Percentiles rank a stretch among this genome's conserved stretches.
These are phyloP conservation scores for Botrytis cinerea DNA, from an alignment of 2,329 filamentous ascomycete species.

Conservation along the genomic window DNA sequence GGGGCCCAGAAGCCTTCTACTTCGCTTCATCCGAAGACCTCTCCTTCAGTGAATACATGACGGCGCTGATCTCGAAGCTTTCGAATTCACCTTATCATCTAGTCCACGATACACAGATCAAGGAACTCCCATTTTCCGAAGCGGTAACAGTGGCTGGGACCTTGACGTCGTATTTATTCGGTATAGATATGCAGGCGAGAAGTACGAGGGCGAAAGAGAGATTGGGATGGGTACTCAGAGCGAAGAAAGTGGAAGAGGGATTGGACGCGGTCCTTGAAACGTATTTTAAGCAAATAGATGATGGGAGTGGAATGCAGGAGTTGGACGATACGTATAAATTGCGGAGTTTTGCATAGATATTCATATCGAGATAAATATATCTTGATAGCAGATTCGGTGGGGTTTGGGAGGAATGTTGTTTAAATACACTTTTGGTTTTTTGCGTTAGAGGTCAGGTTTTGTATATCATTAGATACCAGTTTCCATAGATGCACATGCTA, in stretches of 20 bases:
- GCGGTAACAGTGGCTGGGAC: conserved; percentile 13
- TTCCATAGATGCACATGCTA: rapidly evolving
- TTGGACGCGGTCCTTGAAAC: conserved; percentile 22
- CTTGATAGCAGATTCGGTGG: neutral
- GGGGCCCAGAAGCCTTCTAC: conserved; percentile 28
- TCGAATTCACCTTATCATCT: neutral
- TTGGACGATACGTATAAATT: neutral
- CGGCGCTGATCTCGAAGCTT: neutral
- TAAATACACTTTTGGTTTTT: neutral
- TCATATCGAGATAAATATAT: neutral
- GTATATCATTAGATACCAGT: neutral
- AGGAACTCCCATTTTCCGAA: neutral
- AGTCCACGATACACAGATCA: neutral
- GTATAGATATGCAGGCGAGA: conserved; percentile 24
- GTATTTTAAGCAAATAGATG: neutral
- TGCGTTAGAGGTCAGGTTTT: no score
- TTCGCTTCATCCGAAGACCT: conserved; percentile 23
- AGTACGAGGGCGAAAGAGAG: conserved; percentile 20
- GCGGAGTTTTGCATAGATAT: neutral
- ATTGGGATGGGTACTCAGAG: conserved; percentile 21
- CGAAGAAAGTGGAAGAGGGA: conserved; percentile 8
- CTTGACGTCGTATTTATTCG: conserved; percentile 9
- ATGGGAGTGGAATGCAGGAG: neutral
- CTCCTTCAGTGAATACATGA: conserved; percentile 21
- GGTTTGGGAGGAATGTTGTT: neutral